Conservation (phyloP, 176 grass and related monocot genomes). For the Metroxylon sagu region DNA sequence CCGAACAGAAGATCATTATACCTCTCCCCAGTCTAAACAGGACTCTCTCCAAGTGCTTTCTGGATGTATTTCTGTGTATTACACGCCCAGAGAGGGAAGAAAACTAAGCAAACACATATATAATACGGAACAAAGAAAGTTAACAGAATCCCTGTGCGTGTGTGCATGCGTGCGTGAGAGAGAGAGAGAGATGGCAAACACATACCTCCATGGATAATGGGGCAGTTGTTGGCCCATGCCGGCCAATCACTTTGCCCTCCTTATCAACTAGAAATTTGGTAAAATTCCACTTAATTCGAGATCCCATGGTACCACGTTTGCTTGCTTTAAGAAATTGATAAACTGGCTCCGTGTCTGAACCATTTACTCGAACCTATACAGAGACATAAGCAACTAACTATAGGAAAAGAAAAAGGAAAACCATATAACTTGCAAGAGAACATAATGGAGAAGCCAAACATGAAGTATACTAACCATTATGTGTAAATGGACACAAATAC, state of each 20-base stretch:
- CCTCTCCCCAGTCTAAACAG: too few relatives aligned
- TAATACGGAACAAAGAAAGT: slow-evolving; percentile 14
- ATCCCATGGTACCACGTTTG: slow-evolving; percentile 60
- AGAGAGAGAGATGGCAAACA: neutral
- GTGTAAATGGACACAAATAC: too few relatives aligned
- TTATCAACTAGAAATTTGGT: slow-evolving; percentile 88
- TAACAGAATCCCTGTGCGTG: neutral
- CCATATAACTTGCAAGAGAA: too few relatives aligned
- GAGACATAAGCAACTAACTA: neutral
- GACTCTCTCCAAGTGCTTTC: slow-evolving; percentile 44
- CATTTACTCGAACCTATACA: slow-evolving; percentile 75
- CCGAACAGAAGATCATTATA: too few relatives aligned
- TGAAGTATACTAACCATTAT: too few relatives aligned
- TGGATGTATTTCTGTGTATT: slow-evolving; percentile 54
- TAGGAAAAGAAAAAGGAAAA: too few relatives aligned
- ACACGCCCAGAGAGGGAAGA: neutral
- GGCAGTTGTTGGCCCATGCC: slow-evolving; percentile 44
- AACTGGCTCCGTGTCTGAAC: slow-evolving; percentile 48
- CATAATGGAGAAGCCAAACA: too few relatives aligned
- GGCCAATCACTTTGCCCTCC: slow-evolving; percentile 66
- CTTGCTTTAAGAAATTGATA: slow-evolving; percentile 90
- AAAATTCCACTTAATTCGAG: slow-evolving; percentile 93
- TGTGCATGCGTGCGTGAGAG: neutral
- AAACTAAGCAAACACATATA: slow-evolving; percentile 10
- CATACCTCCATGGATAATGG: slow-evolving; percentile 65